phyloP scores from a whole-genome alignment of 495 filamentous ascomycete species.

The Penicillium cosmopolitanum region DNA sequence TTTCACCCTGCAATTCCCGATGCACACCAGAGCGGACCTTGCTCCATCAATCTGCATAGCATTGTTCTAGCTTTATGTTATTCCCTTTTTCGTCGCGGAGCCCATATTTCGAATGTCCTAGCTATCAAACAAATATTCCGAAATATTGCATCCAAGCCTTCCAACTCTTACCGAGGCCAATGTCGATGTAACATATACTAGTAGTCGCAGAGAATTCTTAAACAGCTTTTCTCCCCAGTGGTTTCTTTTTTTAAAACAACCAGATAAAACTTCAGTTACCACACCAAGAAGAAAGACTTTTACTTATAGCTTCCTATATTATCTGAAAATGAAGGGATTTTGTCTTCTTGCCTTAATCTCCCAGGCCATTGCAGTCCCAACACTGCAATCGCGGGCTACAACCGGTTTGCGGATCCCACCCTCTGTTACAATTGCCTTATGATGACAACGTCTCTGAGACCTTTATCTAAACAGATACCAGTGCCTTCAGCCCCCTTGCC shows the following conservation, averaged over 20 bases:
- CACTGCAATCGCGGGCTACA: constrained; percentile 22
- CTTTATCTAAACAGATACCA: constrained; percentile 23
- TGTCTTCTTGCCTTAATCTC: constrained; percentile 17
- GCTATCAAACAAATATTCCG: not conserved
- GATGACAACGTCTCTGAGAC: not conserved
- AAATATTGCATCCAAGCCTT: not conserved
- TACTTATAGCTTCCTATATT: not conserved
- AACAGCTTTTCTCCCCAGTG: not conserved
- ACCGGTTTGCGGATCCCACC: constrained; percentile 13
- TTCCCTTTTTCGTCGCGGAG: constrained; percentile 1
- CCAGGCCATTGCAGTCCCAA: constrained; percentile 19
- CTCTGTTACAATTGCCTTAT: not conserved
- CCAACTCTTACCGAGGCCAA: not conserved
- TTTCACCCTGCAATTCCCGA: not conserved
- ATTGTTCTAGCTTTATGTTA: not conserved
- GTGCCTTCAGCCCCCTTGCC: constrained; percentile 26
- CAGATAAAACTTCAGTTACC: not conserved
- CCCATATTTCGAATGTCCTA: not conserved
- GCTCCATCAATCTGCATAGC: not conserved
- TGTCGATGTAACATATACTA: not conserved
- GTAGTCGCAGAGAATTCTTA: not conserved
- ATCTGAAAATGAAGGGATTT: constrained; percentile 16
- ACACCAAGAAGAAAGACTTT: not conserved
- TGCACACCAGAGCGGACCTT: not conserved
- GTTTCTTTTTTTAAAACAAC: not conserved